phyloP scores from a whole-genome alignment of 2,329 filamentous ascomycete species.

The Kalaharituber pfeilii region DNA sequence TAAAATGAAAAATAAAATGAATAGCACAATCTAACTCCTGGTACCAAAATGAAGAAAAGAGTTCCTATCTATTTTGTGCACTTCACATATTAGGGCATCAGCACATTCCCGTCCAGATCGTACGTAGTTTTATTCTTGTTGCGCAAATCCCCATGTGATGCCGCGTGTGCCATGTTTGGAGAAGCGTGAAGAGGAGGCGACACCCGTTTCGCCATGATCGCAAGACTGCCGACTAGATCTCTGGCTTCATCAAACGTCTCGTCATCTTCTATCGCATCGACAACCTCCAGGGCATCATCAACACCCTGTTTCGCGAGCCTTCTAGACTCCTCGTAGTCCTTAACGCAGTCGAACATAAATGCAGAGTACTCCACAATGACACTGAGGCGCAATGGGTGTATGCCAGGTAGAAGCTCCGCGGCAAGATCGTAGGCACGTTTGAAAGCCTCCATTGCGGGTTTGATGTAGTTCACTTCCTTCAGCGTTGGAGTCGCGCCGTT shows the following conservation, averaged over 20 bases:
- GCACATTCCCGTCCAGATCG: neutral
- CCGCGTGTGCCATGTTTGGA: neutral
- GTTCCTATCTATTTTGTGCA: too few relatives aligned
- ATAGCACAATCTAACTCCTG: too few relatives aligned
- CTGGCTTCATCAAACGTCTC: slow-evolving; percentile 89
- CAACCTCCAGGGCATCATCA: slow-evolving; percentile 74
- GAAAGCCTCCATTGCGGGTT: slow-evolving; percentile 66
- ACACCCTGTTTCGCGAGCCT: slow-evolving; percentile 67
- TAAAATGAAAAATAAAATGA: too few relatives aligned
- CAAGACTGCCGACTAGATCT: slow-evolving; percentile 32
- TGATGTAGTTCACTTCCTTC: slow-evolving; percentile 48
- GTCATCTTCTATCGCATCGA: slow-evolving; percentile 73
- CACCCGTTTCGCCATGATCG: slow-evolving; percentile 15
- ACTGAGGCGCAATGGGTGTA: slow-evolving; percentile 73
- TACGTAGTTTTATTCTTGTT: neutral
- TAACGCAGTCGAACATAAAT: slow-evolving; percentile 82
- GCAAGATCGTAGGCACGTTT: slow-evolving; percentile 57
- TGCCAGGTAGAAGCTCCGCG: slow-evolving; percentile 61
- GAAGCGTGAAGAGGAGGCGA: neutral
- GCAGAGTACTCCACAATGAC: slow-evolving; percentile 85
- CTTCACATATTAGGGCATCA: too few relatives aligned
- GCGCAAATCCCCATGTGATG: neutral
- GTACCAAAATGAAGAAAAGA: too few relatives aligned
- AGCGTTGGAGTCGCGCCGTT: slow-evolving; percentile 23
- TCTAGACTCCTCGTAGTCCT: slow-evolving; percentile 60